phyloP scores from a whole-genome alignment of 805 yeast genomes.

The Saccharomycopsis selenospora region DNA sequence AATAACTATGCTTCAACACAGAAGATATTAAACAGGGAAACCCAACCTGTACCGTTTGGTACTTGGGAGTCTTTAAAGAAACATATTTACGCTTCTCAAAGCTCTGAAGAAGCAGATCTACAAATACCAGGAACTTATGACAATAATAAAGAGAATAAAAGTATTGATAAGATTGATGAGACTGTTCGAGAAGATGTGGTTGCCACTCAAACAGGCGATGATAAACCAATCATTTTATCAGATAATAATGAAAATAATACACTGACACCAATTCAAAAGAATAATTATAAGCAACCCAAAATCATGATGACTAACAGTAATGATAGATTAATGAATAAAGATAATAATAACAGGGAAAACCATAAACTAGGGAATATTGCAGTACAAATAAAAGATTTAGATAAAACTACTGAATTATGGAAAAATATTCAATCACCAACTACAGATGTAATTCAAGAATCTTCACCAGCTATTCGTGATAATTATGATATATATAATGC shows the following conservation, averaged over 20 bases:
- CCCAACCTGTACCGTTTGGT: conserved; percentile 1
- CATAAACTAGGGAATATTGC: too few relatives aligned
- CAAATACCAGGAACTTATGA: conserved; percentile 18
- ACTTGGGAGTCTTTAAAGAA: conserved; percentile 2
- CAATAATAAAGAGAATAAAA: neutral
- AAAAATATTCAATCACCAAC: conserved; percentile 9
- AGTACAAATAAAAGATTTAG: neutral
- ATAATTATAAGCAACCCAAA: too few relatives aligned
- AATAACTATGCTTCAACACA: neutral
- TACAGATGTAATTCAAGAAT: conserved; percentile 22
- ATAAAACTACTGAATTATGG: neutral
- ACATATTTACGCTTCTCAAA: conserved; percentile 4
- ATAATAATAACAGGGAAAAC: neutral
- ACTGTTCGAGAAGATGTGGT: neutral
- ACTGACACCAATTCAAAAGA: too few relatives aligned
- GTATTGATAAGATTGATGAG: neutral
- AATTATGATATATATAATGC: conserved; percentile 17
- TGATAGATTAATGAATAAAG: neutral
- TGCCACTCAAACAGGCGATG: neutral
- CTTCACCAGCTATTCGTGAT: conserved; percentile 25
- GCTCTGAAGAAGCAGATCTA: conserved; percentile 13
- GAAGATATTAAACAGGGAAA: neutral
- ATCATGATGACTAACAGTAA: neutral
- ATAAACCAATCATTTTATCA: too few relatives aligned
- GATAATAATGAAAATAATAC: too few relatives aligned